Evolutionary conservation across 306 rosid genomes (phyloP), one percentile per base, ranked within the genome.

Genomic region (Citrullus amarus): DNA sequence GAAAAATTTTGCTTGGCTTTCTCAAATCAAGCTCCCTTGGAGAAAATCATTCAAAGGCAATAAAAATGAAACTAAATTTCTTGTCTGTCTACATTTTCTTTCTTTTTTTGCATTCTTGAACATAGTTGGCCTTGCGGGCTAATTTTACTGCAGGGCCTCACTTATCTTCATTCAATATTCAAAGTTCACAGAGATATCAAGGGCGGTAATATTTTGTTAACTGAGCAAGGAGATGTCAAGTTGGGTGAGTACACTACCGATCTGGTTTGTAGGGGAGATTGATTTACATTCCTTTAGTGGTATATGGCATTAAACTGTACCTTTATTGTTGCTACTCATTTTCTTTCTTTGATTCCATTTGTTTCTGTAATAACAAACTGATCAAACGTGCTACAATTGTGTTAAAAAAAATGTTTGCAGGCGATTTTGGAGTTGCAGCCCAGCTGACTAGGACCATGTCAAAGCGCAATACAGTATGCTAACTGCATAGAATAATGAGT

Each of bases 401-500:
- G 76, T 53, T 88, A 68, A 71, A 53, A 25, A 79, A 81, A 79
- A 81, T 80, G 25, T 78, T 88, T 80, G 78, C 93, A 95, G 99
- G 99, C 69, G 99, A 95, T 86, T 95, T 95, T 87, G 99, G 99
- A 76, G 99, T 95, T 85, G 97, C 99, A 54, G 99, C 99, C 0
- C 99, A 95, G 81, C 97, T 95, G 51, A 95, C 99, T 28, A 88
- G 99, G 91, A 95, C 99, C 79, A 95, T 95, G 99, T 95, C 99
- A 77, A 95, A 95, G 92, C 97, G 99, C 82, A 95, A 95, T 79
- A 92, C 99, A 85, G 99, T 95, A 95, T 61, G 82, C 76, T 59
- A 58, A 79, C 69, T 51, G 48, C 20, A 34, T 56, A 32, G 36
- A 25, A 22, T 75, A 73, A 18, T 20, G 57, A 70, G 76, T 70